phyloP scores from a whole-genome alignment of 176 grass and related monocot species.

The Triticum aestivum region DNA sequence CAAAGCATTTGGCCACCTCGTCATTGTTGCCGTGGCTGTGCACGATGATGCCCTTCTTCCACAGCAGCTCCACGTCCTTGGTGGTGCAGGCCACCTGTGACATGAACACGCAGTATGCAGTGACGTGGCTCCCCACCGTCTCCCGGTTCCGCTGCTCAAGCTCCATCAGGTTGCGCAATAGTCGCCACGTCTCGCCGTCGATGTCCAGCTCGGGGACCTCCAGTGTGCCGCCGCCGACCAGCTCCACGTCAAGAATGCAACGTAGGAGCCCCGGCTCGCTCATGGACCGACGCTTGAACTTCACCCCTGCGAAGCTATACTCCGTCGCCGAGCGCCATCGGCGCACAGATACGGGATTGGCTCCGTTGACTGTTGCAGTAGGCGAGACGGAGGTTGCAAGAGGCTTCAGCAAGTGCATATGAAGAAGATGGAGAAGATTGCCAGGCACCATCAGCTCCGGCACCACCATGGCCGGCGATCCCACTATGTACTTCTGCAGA shows the following conservation, averaged over 20 bases:
- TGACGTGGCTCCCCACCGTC: not conserved
- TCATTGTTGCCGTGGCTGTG: not conserved
- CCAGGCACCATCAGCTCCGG: not conserved
- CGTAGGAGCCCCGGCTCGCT: accelerated
- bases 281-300: not conserved
- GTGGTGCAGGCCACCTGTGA: not conserved
- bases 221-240: not conserved
- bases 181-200: not conserved
- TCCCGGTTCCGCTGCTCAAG: conserved; percentile 21
- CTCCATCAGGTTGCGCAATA: conserved; percentile 26
- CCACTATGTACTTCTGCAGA: not conserved
- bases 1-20: not conserved
- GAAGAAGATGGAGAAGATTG: conserved; percentile 28
- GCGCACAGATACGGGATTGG: not conserved
- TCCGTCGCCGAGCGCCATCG: conserved; percentile 14
- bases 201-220: conserved; percentile 1
- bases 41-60: not conserved
- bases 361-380: no score
- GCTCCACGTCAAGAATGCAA: conserved; percentile 19
- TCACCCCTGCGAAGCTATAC: not conserved
- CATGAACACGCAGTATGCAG: conserved; percentile 36
- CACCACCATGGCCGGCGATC: not conserved
- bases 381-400: accelerated
- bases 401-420: conserved; percentile 16
- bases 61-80: not conserved